phyloP scores from a whole-genome alignment of 2,329 filamentous ascomycete genomes.

The Ophiocordyceps camponoti-floridani region DNA sequence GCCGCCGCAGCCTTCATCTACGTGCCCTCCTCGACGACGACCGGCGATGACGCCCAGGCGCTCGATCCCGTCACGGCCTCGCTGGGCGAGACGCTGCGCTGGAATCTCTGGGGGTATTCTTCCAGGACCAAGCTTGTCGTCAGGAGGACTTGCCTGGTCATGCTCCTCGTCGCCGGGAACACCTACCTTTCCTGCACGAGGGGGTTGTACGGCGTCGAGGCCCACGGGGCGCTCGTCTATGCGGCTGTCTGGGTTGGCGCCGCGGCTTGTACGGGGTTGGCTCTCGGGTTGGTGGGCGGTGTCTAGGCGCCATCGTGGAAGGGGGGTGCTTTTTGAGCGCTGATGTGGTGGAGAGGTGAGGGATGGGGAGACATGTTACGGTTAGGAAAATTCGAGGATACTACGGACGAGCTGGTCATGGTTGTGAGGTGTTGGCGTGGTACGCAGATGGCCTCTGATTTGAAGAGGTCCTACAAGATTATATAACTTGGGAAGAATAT shows the following conservation, averaged over 20 bases:
- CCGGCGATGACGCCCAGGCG: conserved; percentile 28
- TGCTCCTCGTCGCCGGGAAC: conserved; percentile 36
- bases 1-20: conserved; percentile 67
- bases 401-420: too few relatives aligned
- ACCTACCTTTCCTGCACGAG: conserved; percentile 47
- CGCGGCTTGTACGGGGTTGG: conserved; percentile 38
- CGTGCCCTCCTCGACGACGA: conserved; percentile 39
- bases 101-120: conserved; percentile 55
- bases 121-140: conserved; percentile 44
- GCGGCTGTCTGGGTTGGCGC: conserved; percentile 58
- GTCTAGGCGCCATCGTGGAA: conserved; percentile 9
- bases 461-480: too few relatives aligned
- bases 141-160: conserved; percentile 41
- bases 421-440: too few relatives aligned
- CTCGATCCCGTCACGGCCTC: conserved; percentile 46
- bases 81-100: conserved; percentile 50
- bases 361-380: too few relatives aligned
- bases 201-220: conserved; percentile 52
- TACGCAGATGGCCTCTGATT: too few relatives aligned
- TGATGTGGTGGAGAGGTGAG: conserved; percentile 8
- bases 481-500: too few relatives aligned
- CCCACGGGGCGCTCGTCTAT: conserved; percentile 53
- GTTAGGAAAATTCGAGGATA: too few relatives aligned
- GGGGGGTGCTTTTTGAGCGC: conserved; percentile 8
- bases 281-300: conserved; percentile 31